Base-by-base conservation (phyloP, 169 alveolate genomes). In the Cryptosporidium bovis region DNA sequence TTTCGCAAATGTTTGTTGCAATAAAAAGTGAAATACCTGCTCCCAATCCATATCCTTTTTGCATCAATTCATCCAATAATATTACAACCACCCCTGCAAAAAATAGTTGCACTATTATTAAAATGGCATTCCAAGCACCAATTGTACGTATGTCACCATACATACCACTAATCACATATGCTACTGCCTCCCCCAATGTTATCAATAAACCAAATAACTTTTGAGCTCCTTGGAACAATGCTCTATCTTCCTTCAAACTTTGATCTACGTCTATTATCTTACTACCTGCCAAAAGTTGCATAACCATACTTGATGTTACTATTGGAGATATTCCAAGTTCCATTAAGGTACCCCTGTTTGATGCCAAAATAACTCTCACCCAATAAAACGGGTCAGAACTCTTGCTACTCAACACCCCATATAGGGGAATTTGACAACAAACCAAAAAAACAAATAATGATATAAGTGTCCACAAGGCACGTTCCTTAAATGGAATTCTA, bases 1-100 rank as follows among this genome's bases (percentile, higher is more conserved):
- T 97, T 91, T 98, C 99, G 92, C 99, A 99, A 62, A 99, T 98
- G 93, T 99, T 99, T 24, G 99, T 98, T 13, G 99, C 99, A 77
- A 99, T 99, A 92, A 99, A 99, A 48, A 99, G 96, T 3, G 99
- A 99, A 82, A 98, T 99, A 20, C 99, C 99, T 15, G 99, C 96
- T 24, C 99, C 99, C 82, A 99, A 92, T 51, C 99, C 99, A 91
- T 99, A 98, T 36, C 99, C 99, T 92, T 99, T 99, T 85, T 97
- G 99, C 68, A 99, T 93, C 82, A 98, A 95, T 84, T 99, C 99
- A 91, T 99, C 99, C 66, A 99, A 95, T 62, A 99, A 92, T 55
- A 98, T 95, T 82, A 99, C 99, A 33, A 99, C 97, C 48, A 98
- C 98, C n/a, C 99, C 99, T 50, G 99, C 99, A 92, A 97, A 96